These are phyloP conservation scores for Ashbya aceris DNA, from an alignment of 1,139 yeast species.

Conservation along the genomic window DNA sequence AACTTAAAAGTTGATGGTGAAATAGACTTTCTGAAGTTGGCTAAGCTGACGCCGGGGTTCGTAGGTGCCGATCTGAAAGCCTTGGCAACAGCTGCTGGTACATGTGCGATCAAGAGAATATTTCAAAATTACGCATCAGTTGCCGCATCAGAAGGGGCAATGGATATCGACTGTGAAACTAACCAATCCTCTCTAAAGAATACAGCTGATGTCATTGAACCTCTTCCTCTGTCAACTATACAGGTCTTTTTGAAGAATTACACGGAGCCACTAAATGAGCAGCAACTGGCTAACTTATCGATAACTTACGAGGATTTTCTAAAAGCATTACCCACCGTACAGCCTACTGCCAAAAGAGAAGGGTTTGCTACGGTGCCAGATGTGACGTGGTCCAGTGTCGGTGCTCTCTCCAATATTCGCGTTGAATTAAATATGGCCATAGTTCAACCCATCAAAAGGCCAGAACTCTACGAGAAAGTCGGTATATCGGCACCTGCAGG, in stretches of 20 bases:
- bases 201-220: constrained; percentile 28
- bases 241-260: constrained; percentile 63
- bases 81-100: constrained; percentile 90
- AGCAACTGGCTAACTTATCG: constrained; percentile 64
- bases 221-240: constrained; percentile 47
- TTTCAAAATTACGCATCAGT: constrained; percentile 37
- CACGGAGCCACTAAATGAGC: constrained; percentile 68
- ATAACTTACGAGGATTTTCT: constrained; percentile 75
- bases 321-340: constrained; percentile 81
- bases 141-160: constrained; percentile 16
- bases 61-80: constrained; percentile 98
- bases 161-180: constrained; percentile 37
- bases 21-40: constrained; percentile 63
- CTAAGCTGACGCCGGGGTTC: constrained; percentile 93
- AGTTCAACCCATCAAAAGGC: constrained; percentile 91
- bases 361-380: constrained; percentile 99
- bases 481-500: constrained; percentile 98
- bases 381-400: constrained; percentile 91
- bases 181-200: constrained; percentile 20
- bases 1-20: constrained; percentile 58
- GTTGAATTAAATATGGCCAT: constrained; percentile 94
- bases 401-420: constrained; percentile 73
- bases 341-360: constrained; percentile 96
- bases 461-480: constrained; percentile 79
- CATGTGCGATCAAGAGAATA: constrained; percentile 85